A percentile compares a stretch with the other conserved stretches of the same genome.
phyloP scores from a whole-genome alignment of 176 grass and related monocot species.

The Tillandsia leiboldiana region DNA sequence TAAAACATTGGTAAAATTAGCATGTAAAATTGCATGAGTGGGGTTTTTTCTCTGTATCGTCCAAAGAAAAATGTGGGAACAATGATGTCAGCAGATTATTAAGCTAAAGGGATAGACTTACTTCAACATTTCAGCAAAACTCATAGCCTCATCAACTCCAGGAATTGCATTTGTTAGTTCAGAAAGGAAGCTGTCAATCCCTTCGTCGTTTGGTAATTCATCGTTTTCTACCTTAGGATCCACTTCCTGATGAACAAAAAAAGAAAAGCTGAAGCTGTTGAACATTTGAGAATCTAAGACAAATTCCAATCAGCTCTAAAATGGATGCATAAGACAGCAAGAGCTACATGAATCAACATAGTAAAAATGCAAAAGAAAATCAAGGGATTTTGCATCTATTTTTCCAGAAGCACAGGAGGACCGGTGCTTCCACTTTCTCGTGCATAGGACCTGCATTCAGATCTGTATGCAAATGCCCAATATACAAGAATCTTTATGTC shows the following conservation, averaged over 20 bases:
- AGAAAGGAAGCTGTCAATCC: conserved; percentile 91
- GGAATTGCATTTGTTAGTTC: conserved; percentile 96
- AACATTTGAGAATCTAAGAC: conserved; percentile 1
- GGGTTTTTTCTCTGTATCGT: background rate
- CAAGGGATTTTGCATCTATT: background rate
- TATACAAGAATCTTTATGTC: no score
- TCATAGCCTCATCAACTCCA: conserved; percentile 99
- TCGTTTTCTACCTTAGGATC: conserved; percentile 98
- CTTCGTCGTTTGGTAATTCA: conserved; percentile 61
- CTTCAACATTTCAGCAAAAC: conserved; percentile 99
- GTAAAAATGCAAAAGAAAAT: no score
- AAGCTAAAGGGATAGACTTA: conserved; percentile 17
- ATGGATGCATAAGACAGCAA: no score
- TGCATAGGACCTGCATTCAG: no score
- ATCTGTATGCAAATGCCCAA: no score
- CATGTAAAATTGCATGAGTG: background rate
- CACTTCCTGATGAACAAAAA: conserved; percentile 55
- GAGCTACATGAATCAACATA: no score
- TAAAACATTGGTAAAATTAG: background rate
- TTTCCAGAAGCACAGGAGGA: no score
- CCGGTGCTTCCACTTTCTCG: no score
- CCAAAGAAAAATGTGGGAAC: background rate
- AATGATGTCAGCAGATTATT: background rate
- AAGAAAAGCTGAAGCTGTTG: conserved; percentile 2
- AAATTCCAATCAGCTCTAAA: conserved; percentile 9